Evolutionary conservation across 2,329 filamentous ascomycete genomes (phyloP).

Genomic region (Fusarium phyllophilum): DNA sequence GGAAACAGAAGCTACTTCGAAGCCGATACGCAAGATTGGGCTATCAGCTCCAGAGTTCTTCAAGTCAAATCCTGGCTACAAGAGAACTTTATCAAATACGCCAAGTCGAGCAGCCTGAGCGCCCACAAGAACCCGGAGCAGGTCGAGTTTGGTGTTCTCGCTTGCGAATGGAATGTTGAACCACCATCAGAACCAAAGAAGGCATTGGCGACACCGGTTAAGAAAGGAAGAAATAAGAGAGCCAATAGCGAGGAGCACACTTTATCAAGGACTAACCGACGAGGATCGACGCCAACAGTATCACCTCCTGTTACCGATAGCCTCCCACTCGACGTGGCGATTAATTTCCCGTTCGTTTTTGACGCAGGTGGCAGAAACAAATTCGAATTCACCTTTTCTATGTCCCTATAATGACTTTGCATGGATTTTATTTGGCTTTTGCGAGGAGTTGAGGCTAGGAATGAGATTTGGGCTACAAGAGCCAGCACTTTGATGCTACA

Average conservation of each 20-base stretch:
- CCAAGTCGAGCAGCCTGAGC: slow-evolving; percentile 47
- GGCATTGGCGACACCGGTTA: slow-evolving; percentile 17
- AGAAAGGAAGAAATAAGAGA: slow-evolving; percentile 45
- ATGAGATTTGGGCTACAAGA: slow-evolving; percentile 3
- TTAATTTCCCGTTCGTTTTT: slow-evolving; percentile 39
- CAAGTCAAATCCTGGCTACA: slow-evolving; percentile 53
- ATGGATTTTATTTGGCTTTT: neutral
- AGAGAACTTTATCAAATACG: slow-evolving; percentile 51
- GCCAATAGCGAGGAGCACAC: slow-evolving; percentile 39
- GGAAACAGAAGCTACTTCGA: slow-evolving; percentile 48
- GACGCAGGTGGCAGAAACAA: slow-evolving; percentile 28
- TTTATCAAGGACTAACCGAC: slow-evolving; percentile 31
- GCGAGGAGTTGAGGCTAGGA: slow-evolving; percentile 15
- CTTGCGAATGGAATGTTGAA: slow-evolving; percentile 53
- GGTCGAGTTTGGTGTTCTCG: slow-evolving; percentile 55
- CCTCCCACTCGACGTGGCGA: slow-evolving; percentile 5
- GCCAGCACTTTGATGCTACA: neutral
- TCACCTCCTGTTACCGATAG: neutral
- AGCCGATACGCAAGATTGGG: slow-evolving; percentile 49
- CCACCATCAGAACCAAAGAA: slow-evolving; percentile 27
- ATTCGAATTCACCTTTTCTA: slow-evolving; percentile 43
- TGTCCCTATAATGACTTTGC: slow-evolving; percentile 18
- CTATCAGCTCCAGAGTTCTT: slow-evolving; percentile 49
- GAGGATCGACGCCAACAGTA: slow-evolving; percentile 6
- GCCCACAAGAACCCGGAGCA: slow-evolving; percentile 47